Evolutionary conservation across 192 early-diverging fungal species (phyloP).

Genomic region (Linnemannia schmuckeri): DNA sequence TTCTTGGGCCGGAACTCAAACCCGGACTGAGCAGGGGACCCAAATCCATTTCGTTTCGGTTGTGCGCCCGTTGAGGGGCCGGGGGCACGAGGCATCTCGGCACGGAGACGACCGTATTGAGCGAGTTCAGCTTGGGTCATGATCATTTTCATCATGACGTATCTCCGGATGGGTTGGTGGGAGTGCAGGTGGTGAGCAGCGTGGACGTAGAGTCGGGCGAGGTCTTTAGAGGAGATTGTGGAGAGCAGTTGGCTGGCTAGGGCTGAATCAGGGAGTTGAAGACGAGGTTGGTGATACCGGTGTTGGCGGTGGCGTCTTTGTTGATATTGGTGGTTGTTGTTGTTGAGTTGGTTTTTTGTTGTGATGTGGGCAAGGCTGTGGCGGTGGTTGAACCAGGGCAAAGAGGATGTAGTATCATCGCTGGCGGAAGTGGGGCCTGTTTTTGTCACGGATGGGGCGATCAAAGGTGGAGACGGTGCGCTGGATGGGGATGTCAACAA

Average conservation of each 20-base stretch:
- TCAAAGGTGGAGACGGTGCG: not conserved
- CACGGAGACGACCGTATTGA: conserved; percentile 41
- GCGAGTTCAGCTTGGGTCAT: conserved; percentile 49
- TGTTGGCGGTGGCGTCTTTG: conserved; percentile 8
- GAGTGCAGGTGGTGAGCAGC: conserved; percentile 53
- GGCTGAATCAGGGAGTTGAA: conserved; percentile 13
- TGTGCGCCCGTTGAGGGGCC: conserved; percentile 42
- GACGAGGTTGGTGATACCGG: not conserved
- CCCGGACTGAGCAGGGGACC: conserved; percentile 24
- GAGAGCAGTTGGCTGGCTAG: conserved; percentile 25
- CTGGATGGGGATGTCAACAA: not conserved
- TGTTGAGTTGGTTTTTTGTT: not conserved
- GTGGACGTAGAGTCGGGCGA: conserved; percentile 41
- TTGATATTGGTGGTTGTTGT: not conserved
- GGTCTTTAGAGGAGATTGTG: conserved; percentile 29
- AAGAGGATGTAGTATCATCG: not conserved
- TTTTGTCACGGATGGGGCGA: not conserved
- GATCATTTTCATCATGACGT: conserved; percentile 53
- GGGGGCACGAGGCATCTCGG: conserved; percentile 47
- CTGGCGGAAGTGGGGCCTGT: not conserved
- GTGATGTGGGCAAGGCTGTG: conserved; percentile 11
- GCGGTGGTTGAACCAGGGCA: conserved; percentile 30
- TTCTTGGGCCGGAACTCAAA: conserved; percentile 9
- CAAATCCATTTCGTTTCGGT: conserved; percentile 38
- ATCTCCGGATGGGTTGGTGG: conserved; percentile 44